Conservation (phyloP, 345 rosid genomes). For the rapeseed (Brassica napus) region Da-Ae NC_063447.1:35109501-35110000, state of each 20-base stretch:
- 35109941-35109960: background rate
- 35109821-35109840: slow-evolving; percentile 72
- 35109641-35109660: background rate
- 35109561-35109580: slow-evolving; percentile 89
- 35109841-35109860: slow-evolving; percentile 66
- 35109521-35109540: slow-evolving; percentile 93
- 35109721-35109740: background rate
- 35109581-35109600: slow-evolving; percentile 46
- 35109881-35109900: slow-evolving; percentile 66
- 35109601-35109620: background rate
- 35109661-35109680: background rate
- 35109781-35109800: slow-evolving; percentile 93
- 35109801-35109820: slow-evolving; percentile 97
- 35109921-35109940: background rate
- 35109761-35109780: slow-evolving; percentile 92
- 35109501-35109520: slow-evolving; percentile 60
- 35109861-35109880: slow-evolving; percentile 86
- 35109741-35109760: background rate
- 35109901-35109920: background rate
- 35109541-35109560: slow-evolving; percentile 88
- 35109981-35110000: background rate
- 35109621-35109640: background rate
- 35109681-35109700: background rate
- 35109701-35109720: background rate
- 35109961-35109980: background rate